These are phyloP conservation scores for Protea cynaroides DNA, from an alignment of 164 flowering plant species.

Conservation along the genomic window DNA sequence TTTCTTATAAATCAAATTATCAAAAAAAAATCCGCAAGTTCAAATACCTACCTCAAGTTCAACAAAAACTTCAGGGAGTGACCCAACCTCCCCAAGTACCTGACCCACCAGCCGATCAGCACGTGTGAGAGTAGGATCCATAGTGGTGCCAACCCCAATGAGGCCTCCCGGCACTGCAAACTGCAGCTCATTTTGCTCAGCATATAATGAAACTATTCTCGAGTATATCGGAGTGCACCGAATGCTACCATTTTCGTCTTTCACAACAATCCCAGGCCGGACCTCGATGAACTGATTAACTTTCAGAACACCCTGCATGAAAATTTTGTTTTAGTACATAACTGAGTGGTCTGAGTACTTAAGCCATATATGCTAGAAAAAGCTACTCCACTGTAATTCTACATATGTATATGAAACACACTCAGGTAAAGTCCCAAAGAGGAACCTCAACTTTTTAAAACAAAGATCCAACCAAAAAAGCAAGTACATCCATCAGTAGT, in stretches of 20 bases:
- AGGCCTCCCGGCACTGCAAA: conserved; percentile 99
- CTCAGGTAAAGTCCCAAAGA: not conserved
- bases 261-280: conserved; percentile 95
- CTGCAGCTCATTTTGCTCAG: conserved; percentile 96
- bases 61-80: conserved; percentile 64
- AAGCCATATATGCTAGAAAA: not conserved
- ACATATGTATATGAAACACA: not conserved
- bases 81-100: conserved; percentile 73
- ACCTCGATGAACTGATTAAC: conserved; percentile 87
- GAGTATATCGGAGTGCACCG: conserved; percentile 89
- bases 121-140: conserved; percentile 64
- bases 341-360: not conserved
- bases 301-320: conserved; percentile 80
- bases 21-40: not conserved
- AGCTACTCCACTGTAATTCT: not conserved
- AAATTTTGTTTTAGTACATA: not conserved
- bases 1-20: not conserved
- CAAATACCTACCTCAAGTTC: conserved; percentile 49
- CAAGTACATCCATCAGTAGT: not conserved
- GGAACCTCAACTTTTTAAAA: not conserved
- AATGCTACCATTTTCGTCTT: conserved; percentile 76
- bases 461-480: not conserved
- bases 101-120: conserved; percentile 76
- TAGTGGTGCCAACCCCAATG: conserved; percentile 73
- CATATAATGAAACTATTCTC: conserved; percentile 82